Conservation (phyloP, 352 stramenopile species). For the Blastocystis sp. region DNA sequence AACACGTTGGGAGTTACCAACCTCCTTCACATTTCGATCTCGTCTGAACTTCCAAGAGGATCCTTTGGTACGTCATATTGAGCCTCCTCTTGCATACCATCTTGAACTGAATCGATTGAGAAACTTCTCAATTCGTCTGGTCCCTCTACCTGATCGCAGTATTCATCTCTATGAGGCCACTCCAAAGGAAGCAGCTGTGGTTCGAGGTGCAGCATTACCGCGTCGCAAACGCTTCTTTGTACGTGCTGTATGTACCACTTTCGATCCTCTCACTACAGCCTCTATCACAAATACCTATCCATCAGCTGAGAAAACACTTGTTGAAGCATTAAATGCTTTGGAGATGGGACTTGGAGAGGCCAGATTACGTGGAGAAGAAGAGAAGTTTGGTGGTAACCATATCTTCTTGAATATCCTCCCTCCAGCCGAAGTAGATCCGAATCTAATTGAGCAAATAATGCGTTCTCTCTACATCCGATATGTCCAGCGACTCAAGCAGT, state of each 20-base stretch:
- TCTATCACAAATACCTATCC: slow-evolving; percentile 81
- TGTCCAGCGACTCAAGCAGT: slow-evolving; percentile 82
- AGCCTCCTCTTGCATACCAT: slow-evolving; percentile 93
- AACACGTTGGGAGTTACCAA: slow-evolving; percentile 69
- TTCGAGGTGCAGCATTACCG: slow-evolving; percentile 70
- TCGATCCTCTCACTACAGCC: slow-evolving; percentile 72
- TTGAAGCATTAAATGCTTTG: slow-evolving; percentile 94
- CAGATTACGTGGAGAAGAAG: slow-evolving; percentile 77
- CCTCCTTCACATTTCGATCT: slow-evolving; percentile 81
- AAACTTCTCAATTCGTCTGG: slow-evolving; percentile 92
- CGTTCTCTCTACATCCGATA: slow-evolving; percentile 78
- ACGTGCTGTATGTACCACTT: slow-evolving; percentile 85
- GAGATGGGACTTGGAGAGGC: slow-evolving; percentile 90
- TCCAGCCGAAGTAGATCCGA: slow-evolving; percentile 85
- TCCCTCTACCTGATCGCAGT: slow-evolving; percentile 81
- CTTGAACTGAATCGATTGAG: slow-evolving; percentile 92
- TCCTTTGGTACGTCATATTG: slow-evolving; percentile 94
- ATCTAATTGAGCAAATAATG: slow-evolving; percentile 92
- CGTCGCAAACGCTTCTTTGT: slow-evolving; percentile 88
- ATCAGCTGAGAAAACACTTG: slow-evolving; percentile 91
- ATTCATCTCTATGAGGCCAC: slow-evolving; percentile 95
- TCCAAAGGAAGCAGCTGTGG: slow-evolving; percentile 79
- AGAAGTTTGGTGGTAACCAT: slow-evolving; percentile 91
- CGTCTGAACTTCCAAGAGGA: slow-evolving; percentile 90
- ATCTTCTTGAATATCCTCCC: slow-evolving; percentile 97